Evolutionary conservation across 768 basidiomycete genomes (phyloP), one percentile per base, ranked within the genome.

Genomic region (Leccinum ochraceum): DNA sequence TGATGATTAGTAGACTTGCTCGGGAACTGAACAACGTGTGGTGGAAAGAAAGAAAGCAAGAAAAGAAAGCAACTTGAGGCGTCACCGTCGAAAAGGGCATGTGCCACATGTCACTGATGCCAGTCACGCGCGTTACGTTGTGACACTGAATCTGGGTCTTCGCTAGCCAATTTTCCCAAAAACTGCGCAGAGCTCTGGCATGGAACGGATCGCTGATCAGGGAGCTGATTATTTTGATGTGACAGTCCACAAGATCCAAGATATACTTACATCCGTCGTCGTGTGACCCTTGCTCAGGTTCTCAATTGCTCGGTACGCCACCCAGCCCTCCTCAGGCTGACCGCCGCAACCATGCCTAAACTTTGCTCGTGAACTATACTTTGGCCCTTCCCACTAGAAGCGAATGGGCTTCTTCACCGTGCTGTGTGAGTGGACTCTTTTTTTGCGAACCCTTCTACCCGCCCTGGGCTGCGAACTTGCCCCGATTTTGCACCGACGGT

Each of bases 41-140:
- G 26, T 54, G 42, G 26, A 34, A 10, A 20, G 20, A n/a, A 34
- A 34, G 13, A 34, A 34, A 34, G 32, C 11, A 11, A 57, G 53
- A 14, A 34, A 6, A 13, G 20, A 11, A 49, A 34, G 32, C 24
- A 22, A 42, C 28, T 28, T 28, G 24, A 3, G 26, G 6, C 26
- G 26, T 26, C 26, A 26, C 26, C 30, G 30, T 32, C 30, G 28
- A n/a, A 52, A 32, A n/a, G 39, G 17, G 51, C 16, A 2, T 30
- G 16, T 16, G 32, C 44, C 24, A 53, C 36, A 55, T 48, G 51
- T 11, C 30, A 48, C 11, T 26, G 53, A 28, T 22, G 9, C 7
- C 8, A 53, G 56, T 69, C 57, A 66, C 61, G 28, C 28, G 34
- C 46, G 67, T 67, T 51, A 69, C 54, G n/a, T 8, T 7, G 62